These are phyloP conservation scores for Jaapia argillacea DNA, from an alignment of 768 basidiomycete species.

Conservation along the genomic window DNA sequence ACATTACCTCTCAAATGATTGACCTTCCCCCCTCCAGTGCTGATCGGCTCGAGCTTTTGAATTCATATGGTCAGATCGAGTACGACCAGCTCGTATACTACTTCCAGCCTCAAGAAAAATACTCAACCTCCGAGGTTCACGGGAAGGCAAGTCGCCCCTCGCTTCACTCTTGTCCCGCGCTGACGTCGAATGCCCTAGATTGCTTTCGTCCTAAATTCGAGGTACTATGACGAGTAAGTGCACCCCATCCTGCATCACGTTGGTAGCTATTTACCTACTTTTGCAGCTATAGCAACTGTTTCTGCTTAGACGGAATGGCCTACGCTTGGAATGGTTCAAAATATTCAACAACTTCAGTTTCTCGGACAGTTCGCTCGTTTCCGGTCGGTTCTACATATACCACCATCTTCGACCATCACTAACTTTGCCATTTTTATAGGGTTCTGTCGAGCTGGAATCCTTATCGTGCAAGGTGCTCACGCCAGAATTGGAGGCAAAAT, in stretches of 20 bases:
- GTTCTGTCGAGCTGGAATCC: constrained; percentile 2
- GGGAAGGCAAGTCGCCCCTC: background rate
- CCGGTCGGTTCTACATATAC: background rate
- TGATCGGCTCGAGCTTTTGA: constrained; percentile 7
- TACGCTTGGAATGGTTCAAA: background rate
- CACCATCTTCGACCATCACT: background rate
- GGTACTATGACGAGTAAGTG: background rate
- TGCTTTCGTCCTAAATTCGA: background rate
- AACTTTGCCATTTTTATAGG: constrained; percentile 6
- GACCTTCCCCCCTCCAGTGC: constrained; percentile 4
- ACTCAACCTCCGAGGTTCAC: background rate
- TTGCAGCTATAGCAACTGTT: background rate
- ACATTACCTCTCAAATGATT: background rate
- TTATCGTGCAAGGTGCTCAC: constrained; percentile 8
- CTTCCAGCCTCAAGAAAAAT: constrained; percentile 5
- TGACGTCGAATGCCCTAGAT: background rate
- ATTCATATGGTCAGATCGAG: constrained; percentile 10
- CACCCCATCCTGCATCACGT: background rate
- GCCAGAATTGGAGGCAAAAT: constrained; percentile 2
- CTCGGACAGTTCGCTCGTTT: background rate
- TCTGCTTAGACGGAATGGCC: background rate
- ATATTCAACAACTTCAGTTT: background rate
- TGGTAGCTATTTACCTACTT: background rate
- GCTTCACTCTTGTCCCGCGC: background rate
- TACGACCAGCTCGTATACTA: constrained; percentile 10